These are phyloP conservation scores for Apium graveolens DNA, from an alignment of 129 eudicot species.

Conservation along the genomic window DNA sequence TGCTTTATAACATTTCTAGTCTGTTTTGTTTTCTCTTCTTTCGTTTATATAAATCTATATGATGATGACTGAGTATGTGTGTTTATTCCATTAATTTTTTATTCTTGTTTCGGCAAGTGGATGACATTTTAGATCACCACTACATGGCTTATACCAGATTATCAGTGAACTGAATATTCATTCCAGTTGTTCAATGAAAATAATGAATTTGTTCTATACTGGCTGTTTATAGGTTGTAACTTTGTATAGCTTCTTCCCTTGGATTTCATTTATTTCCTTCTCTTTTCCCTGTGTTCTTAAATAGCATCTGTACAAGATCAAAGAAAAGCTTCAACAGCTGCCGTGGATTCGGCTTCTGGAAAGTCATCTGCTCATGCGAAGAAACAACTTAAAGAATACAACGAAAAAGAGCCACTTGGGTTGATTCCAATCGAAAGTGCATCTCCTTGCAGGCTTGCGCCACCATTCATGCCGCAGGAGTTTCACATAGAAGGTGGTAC, in stretches of 20 bases:
- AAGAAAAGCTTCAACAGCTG: slow-evolving; percentile 43
- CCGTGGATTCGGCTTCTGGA: slow-evolving; percentile 30
- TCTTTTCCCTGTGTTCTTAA: slow-evolving; percentile 10
- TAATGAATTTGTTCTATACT: background rate
- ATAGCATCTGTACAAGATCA: slow-evolving; percentile 60
- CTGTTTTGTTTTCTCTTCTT: background rate
- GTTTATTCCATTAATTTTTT: background rate
- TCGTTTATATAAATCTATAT: background rate
- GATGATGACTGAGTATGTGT: background rate
- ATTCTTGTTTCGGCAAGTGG: background rate
- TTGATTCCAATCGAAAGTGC: slow-evolving; percentile 24
- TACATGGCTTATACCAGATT: background rate
- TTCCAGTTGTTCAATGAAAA: background rate
- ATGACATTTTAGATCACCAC: background rate
- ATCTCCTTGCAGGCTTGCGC: slow-evolving; percentile 4
- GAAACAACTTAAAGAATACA: slow-evolving; percentile 20
- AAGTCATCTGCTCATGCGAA: slow-evolving; percentile 43
- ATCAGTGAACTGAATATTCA: background rate
- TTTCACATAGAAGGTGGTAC: slow-evolving; percentile 23
- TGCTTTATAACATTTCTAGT: background rate
- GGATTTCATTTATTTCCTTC: background rate
- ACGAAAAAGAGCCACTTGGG: slow-evolving; percentile 32
- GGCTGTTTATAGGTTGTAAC: background rate
- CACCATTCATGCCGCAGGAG: slow-evolving; percentile 13
- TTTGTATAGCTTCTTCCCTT: background rate